Evolutionary conservation across 169 alveolate species (phyloP).

Genomic region (Plasmodium billcollinsi): DNA sequence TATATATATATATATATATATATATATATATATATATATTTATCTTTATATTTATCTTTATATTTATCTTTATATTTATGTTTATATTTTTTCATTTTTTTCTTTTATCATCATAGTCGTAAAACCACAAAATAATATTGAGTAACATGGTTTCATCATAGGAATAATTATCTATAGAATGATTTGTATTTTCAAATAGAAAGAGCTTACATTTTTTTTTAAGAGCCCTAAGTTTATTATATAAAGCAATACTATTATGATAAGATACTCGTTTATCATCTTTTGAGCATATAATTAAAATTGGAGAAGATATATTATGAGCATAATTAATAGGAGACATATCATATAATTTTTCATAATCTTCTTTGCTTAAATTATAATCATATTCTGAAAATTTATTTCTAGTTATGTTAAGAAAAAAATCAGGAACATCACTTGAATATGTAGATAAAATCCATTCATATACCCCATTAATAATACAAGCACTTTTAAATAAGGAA

Average conservation of each 20-base stretch:
- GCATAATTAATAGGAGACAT: constrained; percentile 45
- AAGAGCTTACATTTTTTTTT: constrained; percentile 52
- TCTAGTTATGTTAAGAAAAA: constrained; percentile 15
- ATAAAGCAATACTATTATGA: constrained; percentile 62
- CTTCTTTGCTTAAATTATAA: constrained; percentile 9
- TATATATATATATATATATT: no score
- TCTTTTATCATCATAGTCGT: constrained; percentile 45
- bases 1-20: no score
- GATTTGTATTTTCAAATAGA: constrained; percentile 43
- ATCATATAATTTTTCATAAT: constrained; percentile 19
- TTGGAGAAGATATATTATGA: constrained; percentile 36
- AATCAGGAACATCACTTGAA: constrained; percentile 62
- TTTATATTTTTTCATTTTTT: constrained; percentile 5
- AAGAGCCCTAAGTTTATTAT: constrained; percentile 36
- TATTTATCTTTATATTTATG: no score
- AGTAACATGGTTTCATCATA: constrained; percentile 61
- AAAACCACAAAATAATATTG: constrained; percentile 71
- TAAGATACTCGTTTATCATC: constrained; percentile 59
- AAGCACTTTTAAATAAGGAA: constrained; percentile 44
- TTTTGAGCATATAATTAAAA: constrained; percentile 58
- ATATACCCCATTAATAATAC: constrained; percentile 58
- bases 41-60: no score
- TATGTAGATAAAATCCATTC: constrained; percentile 56
- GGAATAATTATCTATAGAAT: constrained; percentile 20
- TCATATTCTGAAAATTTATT: constrained; percentile 44